Evolutionary conservation across 306 rosid species (phyloP).

Genomic region (Amphicarpaea edgeworthii): DNA sequence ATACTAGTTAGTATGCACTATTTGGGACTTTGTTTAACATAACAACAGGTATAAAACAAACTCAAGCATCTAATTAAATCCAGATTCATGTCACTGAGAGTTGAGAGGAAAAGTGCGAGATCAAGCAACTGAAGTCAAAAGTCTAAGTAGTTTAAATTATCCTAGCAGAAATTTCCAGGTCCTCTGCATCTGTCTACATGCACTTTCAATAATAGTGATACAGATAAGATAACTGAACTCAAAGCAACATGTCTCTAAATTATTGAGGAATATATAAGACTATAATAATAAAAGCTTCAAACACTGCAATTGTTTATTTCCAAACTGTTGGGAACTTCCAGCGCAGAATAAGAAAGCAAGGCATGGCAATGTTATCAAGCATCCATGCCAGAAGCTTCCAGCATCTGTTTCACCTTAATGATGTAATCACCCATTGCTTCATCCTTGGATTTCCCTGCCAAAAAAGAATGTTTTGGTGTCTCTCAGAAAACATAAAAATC

Average conservation of each 20-base stretch:
- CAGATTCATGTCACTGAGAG: slow-evolving; percentile 2
- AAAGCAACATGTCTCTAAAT: slow-evolving; percentile 30
- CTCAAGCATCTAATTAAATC: slow-evolving; percentile 6
- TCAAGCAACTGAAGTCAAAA: slow-evolving; percentile 20
- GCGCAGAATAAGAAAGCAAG: slow-evolving; percentile 42
- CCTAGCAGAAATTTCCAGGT: slow-evolving; percentile 8
- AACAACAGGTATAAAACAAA: background rate
- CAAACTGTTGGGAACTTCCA: slow-evolving; percentile 31
- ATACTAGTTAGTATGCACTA: background rate
- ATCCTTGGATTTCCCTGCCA: slow-evolving; percentile 85
- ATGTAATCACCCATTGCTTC: slow-evolving; percentile 88
- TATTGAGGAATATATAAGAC: slow-evolving; percentile 42
- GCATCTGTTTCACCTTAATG: slow-evolving; percentile 94
- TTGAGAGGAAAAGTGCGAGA: background rate
- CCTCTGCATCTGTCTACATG: slow-evolving; percentile 30
- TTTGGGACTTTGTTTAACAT: background rate
- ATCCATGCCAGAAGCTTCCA: slow-evolving; percentile 69
- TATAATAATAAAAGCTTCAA: slow-evolving; percentile 31
- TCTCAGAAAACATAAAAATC: background rate
- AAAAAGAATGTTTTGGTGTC: background rate
- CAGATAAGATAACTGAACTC: slow-evolving; percentile 25
- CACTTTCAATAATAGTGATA: slow-evolving; percentile 29
- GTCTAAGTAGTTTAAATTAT: background rate
- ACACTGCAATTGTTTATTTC: slow-evolving; percentile 47
- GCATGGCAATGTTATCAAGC: slow-evolving; percentile 49